Evolutionary conservation across 805 yeast genomes (phyloP), one percentile per base, ranked within the genome.

Genomic region (Wickerhamiella australiensis): DNA sequence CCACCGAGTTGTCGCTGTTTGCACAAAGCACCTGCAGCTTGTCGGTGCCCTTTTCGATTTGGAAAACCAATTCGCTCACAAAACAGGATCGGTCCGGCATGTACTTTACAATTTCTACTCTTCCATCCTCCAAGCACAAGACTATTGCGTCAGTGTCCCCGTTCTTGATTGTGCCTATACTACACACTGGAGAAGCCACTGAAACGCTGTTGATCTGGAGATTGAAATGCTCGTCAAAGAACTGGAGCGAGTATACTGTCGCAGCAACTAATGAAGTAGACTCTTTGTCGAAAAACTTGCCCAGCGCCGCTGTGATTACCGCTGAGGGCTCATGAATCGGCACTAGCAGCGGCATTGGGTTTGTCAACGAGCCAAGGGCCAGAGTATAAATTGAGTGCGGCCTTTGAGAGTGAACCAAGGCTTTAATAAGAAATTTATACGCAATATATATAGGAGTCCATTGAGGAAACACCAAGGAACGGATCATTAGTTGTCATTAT

Each of bases 321-420:
- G 20, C 17, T 23, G 47, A 35, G 6, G 47, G 47, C 25, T 33
- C 17, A 23, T 33, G 41, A 20, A 45, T 45, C 25, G 47, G 47
- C 23, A 35, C 41, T 17, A 45, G 23, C 22, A 36, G 33, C n/a
- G 47, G 47, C 47, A 45, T 45, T 45, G 38, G 18, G 21, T 33
- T 15, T 33, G 38, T 29, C 33, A 29, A 29, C 33, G 33, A n/a
- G 13, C 13, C 33, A 11, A 5, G 33, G 27, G 6, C 27, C 27
- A 25, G 6, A 9, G 9, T 6, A 6, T 9, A 25, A 25, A 25
- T 25, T 7, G 27, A n/a, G n/a, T n/a, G n/a, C n/a, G n/a, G n/a
- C n/a, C n/a, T n/a, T n/a, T n/a, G n/a, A n/a, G n/a, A n/a, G n/a
- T n/a, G n/a, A n/a, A n/a, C n/a, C n/a, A n/a, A n/a, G n/a, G n/a